Evolutionary conservation across 495 filamentous ascomycete species (phyloP).

Genomic region (Neurospora discreta): DNA sequence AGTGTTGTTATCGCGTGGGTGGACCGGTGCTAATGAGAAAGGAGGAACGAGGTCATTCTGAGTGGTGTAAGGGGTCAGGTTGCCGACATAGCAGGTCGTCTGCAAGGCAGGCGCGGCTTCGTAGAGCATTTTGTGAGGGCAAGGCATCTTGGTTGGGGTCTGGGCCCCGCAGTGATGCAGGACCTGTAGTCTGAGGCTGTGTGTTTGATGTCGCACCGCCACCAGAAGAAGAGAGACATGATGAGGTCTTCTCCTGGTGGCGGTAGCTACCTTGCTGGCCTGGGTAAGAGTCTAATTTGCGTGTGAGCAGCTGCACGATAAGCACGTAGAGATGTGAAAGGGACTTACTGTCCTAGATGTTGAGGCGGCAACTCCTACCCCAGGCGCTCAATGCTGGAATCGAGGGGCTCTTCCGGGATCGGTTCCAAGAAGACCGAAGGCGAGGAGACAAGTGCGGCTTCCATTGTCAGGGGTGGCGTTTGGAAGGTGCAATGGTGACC

Average conservation of each 20-base stretch:
- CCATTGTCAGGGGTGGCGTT: no score
- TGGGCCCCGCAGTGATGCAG: neutral
- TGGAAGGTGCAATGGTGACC: no score
- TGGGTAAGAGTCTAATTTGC: neutral
- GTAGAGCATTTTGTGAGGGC: neutral
- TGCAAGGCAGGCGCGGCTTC: neutral
- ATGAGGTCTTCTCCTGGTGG: neutral
- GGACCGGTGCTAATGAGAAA: no score
- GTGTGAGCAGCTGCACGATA: neutral
- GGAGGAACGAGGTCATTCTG: conserved; percentile 90
- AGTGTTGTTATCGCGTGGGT: no score
- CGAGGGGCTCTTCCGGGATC: neutral
- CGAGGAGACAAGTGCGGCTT: no score
- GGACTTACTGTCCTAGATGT: neutral
- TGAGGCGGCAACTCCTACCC: neutral
- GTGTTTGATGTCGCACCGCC: neutral
- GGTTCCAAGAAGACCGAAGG: neutral
- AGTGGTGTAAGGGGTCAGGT: conserved; percentile 67
- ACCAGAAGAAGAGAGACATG: neutral
- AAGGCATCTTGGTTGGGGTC: neutral
- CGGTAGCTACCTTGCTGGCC: neutral
- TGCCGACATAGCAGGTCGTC: neutral
- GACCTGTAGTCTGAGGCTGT: neutral
- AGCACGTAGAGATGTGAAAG: neutral
- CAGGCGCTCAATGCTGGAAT: neutral